These are phyloP conservation scores for Thermomyces lanuginosus DNA, from an alignment of 2,329 filamentous ascomycete genomes.

Conservation along the genomic window DNA sequence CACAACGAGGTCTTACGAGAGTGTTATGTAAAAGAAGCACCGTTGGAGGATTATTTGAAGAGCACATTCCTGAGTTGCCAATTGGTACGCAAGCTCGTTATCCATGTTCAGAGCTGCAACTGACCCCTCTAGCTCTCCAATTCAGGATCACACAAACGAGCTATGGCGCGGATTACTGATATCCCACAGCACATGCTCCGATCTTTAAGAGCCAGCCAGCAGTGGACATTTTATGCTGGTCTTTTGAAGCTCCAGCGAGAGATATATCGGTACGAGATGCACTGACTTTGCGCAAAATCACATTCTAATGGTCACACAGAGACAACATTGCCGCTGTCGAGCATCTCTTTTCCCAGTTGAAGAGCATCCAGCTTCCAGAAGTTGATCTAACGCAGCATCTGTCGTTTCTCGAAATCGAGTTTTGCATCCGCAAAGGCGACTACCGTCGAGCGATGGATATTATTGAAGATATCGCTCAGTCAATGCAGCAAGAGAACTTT, in stretches of 20 bases:
- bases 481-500: conserved; percentile 38
- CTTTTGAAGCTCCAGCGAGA: conserved; percentile 26
- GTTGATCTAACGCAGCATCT: conserved; percentile 45
- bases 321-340: conserved; percentile 42
- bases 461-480: conserved; percentile 37
- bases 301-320: conserved; percentile 19
- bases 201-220: conserved; percentile 60
- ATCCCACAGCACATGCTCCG: conserved; percentile 47
- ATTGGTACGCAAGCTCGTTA: conserved; percentile 25
- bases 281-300: background rate
- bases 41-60: conserved; percentile 65
- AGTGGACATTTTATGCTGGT: conserved; percentile 28
- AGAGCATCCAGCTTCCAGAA: conserved; percentile 36
- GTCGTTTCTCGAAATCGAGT: conserved; percentile 43
- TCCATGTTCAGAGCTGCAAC: conserved; percentile 1
- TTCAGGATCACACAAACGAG: conserved; percentile 54
- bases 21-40: conserved; percentile 48
- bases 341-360: conserved; percentile 41
- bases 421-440: conserved; percentile 37
- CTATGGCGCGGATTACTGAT: conserved; percentile 42
- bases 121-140: conserved; percentile 34
- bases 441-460: conserved; percentile 37
- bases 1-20: conserved; percentile 57
- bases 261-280: conserved; percentile 23
- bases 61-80: conserved; percentile 56